Evolutionary conservation across 345 rosid genomes (phyloP).

Genomic region (Gossypium turneri): DNA sequence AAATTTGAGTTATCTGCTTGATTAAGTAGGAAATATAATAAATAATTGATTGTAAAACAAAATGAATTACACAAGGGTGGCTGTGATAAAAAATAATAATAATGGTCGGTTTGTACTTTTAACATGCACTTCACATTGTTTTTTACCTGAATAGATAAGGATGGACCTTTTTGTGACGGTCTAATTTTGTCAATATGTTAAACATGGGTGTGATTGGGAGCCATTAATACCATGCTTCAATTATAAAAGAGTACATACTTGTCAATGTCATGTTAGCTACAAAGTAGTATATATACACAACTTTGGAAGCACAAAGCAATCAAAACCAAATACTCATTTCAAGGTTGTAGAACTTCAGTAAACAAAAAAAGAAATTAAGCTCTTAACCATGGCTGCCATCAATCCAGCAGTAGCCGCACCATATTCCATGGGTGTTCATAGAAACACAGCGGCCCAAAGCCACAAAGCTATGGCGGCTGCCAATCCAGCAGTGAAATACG

Average conservation of each 20-base stretch:
- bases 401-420: not conserved
- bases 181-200: no score
- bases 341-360: not conserved
- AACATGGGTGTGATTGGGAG: no score
- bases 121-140: not conserved
- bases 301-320: not conserved
- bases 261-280: not conserved
- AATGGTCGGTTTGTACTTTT: not conserved
- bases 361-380: not conserved
- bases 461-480: not conserved
- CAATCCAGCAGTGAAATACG: not conserved
- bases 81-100: not conserved
- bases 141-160: not conserved
- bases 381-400: not conserved
- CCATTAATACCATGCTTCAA: no score
- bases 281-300: not conserved
- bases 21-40: no score
- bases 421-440: not conserved
- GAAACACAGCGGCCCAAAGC: not conserved
- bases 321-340: no score
- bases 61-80: not conserved
- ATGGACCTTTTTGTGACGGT: not conserved
- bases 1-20: no score
- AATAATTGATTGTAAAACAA: not conserved
- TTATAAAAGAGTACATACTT: no score